Evolutionary conservation across 2,329 filamentous ascomycete genomes (phyloP), one percentile per base, ranked within the genome.

Genomic region (Apiospora pterosperma): DNA sequence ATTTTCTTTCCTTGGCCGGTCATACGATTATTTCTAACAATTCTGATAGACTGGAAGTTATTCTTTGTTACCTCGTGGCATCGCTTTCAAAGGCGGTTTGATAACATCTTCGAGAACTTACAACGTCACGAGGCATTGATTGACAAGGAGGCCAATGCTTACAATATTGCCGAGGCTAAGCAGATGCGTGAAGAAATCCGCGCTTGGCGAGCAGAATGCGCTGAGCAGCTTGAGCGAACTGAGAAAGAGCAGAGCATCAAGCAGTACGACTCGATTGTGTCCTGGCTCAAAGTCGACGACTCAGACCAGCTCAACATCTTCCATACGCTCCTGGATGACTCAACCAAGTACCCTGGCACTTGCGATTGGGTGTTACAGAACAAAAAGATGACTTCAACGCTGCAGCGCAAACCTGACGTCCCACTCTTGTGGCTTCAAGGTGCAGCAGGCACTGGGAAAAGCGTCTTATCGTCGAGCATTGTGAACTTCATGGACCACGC

Each of bases 21-120:
- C n/a, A n/a, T n/a, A n/a, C 25, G n/a, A 14, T 14, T 8, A 3
- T 31, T 0, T 11, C 25, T 34, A 10, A 55, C 7, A 4, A 34
- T 8, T 11, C 5, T 2, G 2, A 0, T 38, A 79, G 77, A 72
- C 1, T 80, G 78, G 78, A 73, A 69, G 25, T 2, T 76, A 0
- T 64, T 79, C 1, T 80, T 79, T 16, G 38, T 72, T 0, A 76
- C 75, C 0, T 77, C 77, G 0, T 80, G 77, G 77, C 76, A 76
- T 0, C 74, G 77, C 0, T 80, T 80, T n/a, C 67, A 78, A 36
- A 64, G 75, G 0, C 70, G 69, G 0, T 80, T 80, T 8, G 66
- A 72, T 4, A 65, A 65, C 12, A 78, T 80, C 3, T 23, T 80
- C 2, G 74, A 76, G 2, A 71, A 78, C 14, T 31, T 80, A 31